Evolutionary conservation across 306 rosid genomes (phyloP).

Genomic region (Aeschynomene evenia): DNA sequence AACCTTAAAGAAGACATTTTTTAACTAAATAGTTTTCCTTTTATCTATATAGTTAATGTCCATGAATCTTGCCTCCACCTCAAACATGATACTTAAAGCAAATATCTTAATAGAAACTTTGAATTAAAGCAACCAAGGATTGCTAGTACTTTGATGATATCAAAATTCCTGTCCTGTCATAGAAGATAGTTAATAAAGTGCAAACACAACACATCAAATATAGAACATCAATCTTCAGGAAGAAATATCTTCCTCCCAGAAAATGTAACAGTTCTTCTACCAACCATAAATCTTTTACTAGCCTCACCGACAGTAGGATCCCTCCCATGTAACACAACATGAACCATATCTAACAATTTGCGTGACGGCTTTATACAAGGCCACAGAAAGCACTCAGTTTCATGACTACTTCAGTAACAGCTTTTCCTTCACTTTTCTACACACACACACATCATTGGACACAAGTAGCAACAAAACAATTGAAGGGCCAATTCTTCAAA

Average conservation of each 20-base stretch:
- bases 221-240: background rate
- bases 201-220: background rate
- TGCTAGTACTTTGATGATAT: background rate
- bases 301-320: constrained; percentile 17
- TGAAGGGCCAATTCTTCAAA: background rate
- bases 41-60: background rate
- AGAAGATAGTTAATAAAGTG: background rate
- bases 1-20: constrained; percentile 12
- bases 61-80: constrained; percentile 7
- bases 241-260: background rate
- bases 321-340: constrained; percentile 1
- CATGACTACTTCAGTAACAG: background rate
- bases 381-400: background rate
- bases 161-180: background rate
- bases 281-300: background rate
- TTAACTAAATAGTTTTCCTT: background rate
- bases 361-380: background rate
- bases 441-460: constrained; percentile 11
- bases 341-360: background rate
- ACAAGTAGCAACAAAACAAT: background rate
- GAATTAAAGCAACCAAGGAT: background rate
- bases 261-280: background rate
- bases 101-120: background rate
- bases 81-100: constrained; percentile 17
- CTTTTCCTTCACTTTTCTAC: constrained; percentile 22